These are phyloP conservation scores for Euphrasia confusa DNA, from an alignment of 257 asterid species.

Conservation along the genomic window DNA sequence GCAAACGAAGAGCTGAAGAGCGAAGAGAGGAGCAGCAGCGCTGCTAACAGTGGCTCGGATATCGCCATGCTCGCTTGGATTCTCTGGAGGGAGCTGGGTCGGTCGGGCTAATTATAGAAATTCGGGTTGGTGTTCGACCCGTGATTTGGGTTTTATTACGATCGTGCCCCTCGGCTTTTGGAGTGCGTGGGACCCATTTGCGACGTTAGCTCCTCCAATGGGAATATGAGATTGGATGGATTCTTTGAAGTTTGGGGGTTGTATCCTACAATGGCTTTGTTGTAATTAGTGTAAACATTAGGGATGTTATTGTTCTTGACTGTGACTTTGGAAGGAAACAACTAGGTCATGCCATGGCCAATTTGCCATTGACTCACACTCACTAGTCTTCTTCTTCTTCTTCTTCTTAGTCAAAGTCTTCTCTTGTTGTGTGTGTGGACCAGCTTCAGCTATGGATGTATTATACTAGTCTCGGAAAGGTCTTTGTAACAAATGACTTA, in stretches of 20 bases:
- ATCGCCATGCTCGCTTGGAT: conserved; percentile 33
- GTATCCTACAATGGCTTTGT: not conserved
- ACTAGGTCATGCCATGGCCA: not conserved
- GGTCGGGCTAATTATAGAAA: conserved; percentile 28
- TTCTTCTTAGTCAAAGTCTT: too few species aligned
- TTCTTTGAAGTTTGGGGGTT: too few species aligned
- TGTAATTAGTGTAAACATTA: not conserved
- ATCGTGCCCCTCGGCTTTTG: conserved; percentile 36
- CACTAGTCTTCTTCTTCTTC: too few species aligned
- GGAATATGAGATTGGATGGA: conserved; percentile 1
- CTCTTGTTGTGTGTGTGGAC: too few species aligned
- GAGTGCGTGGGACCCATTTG: conserved; percentile 28
- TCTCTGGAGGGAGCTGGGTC: not conserved
- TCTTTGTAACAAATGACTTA: too few species aligned
- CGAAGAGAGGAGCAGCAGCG: conserved; percentile 24
- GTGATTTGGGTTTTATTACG: conserved; percentile 23
- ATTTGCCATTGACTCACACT: not conserved
- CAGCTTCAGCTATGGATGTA: too few species aligned
- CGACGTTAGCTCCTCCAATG: conserved; percentile 47
- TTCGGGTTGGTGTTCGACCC: conserved; percentile 18
- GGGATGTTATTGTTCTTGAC: not conserved
- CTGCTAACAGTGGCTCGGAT: conserved; percentile 24
- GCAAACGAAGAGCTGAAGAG: conserved; percentile 38
- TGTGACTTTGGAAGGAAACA: not conserved
- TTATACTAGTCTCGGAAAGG: too few species aligned